Percentiles rank a stretch among this genome's conserved stretches.
phyloP scores from a whole-genome alignment of 2,329 filamentous ascomycete genomes.

The Phyllosticta paracitricarpa region DNA sequence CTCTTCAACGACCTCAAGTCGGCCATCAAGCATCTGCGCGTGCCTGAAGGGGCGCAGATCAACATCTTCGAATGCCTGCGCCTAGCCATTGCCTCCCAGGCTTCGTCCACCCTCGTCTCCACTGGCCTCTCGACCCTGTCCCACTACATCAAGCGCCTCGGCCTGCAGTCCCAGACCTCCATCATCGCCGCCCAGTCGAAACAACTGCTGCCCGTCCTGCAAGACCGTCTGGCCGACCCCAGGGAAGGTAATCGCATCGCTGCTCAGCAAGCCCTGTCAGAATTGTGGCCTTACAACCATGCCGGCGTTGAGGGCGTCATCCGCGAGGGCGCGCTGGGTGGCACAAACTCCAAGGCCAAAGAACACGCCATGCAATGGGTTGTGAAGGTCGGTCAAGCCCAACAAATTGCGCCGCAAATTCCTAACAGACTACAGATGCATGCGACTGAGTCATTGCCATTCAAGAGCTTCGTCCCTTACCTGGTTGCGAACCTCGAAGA shows the following conservation, averaged over 20 bases:
- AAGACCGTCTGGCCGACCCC: slow-evolving; percentile 78
- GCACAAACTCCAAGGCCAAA: slow-evolving; percentile 75
- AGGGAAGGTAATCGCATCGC: slow-evolving; percentile 75
- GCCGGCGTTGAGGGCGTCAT: slow-evolving; percentile 71
- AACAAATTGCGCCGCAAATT: not conserved
- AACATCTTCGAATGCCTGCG: slow-evolving; percentile 75
- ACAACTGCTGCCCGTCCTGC: slow-evolving; percentile 61
- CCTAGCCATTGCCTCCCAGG: slow-evolving; percentile 63
- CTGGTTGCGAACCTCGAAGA: slow-evolving; percentile 85
- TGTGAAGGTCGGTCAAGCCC: slow-evolving; percentile 46
- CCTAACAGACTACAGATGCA: slow-evolving; percentile 53
- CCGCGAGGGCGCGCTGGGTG: slow-evolving; percentile 65
- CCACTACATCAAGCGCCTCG: slow-evolving; percentile 77
- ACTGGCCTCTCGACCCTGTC: slow-evolving; percentile 81
- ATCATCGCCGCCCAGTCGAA: slow-evolving; percentile 59
- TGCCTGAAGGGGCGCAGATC: slow-evolving; percentile 62
- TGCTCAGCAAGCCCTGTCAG: slow-evolving; percentile 64
- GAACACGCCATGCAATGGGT: slow-evolving; percentile 81
- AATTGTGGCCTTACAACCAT: slow-evolving; percentile 61
- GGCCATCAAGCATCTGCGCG: slow-evolving; percentile 84
- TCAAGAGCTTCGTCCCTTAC: slow-evolving; percentile 70
- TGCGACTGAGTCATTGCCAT: slow-evolving; percentile 65
- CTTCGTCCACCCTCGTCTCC: slow-evolving; percentile 61
- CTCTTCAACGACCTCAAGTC: slow-evolving; percentile 70
- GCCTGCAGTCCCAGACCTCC: slow-evolving; percentile 70